Evolutionary conservation across 129 eudicot species (phyloP).

Genomic region (Deinandra increscens): DNA sequence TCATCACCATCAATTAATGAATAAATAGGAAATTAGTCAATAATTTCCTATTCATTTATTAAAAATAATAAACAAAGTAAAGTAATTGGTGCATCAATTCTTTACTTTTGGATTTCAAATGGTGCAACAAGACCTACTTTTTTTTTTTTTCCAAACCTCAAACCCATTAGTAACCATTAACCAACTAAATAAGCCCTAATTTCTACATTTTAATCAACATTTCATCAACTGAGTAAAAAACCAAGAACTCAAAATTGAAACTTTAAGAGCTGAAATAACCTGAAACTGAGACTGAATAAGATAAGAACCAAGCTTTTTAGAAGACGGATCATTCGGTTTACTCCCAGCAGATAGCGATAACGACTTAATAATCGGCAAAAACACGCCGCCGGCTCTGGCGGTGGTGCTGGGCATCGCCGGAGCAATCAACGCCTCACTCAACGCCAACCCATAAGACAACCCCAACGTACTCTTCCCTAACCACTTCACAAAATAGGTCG

Average conservation of each 20-base stretch:
- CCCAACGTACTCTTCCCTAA: conserved; percentile 84
- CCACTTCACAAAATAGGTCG: conserved; percentile 88
- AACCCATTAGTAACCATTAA: too few species aligned
- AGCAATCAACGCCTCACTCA: conserved; percentile 87
- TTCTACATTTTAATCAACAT: too few species aligned
- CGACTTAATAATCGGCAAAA: conserved; percentile 87
- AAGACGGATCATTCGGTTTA: conserved; percentile 58
- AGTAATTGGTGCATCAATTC: background rate
- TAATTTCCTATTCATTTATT: too few species aligned
- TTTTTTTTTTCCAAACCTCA: too few species aligned
- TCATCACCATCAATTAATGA: too few species aligned
- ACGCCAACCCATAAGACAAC: conserved; percentile 78
- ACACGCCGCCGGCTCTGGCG: conserved; percentile 93
- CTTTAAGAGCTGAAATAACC: conserved; percentile 36
- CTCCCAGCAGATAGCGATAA: conserved; percentile 71
- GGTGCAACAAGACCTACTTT: background rate
- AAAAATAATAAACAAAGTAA: background rate
- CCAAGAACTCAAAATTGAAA: background rate
- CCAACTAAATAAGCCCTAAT: too few species aligned
- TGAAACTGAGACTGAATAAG: conserved; percentile 79
- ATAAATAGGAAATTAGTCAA: too few species aligned
- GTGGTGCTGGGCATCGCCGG: conserved; percentile 99
- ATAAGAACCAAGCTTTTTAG: conserved; percentile 70
- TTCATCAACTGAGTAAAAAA: too few species aligned
- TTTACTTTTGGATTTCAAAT: background rate